Evolutionary conservation across 371 early-diverging fungal genomes (phyloP).

Genomic region (Chytridium lagenaria): DNA sequence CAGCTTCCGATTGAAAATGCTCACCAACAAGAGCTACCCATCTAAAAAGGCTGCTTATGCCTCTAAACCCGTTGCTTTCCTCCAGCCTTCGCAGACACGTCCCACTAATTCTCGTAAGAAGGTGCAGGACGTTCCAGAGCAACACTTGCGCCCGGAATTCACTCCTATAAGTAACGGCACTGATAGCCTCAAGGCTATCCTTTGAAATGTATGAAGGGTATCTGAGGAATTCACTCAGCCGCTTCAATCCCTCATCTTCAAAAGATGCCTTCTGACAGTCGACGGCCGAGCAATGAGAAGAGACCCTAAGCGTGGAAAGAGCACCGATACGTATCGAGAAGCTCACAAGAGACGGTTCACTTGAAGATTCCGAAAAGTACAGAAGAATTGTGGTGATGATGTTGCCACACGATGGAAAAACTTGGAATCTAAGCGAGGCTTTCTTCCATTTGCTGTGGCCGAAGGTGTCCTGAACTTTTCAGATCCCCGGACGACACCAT

Average conservation of each 20-base stretch:
- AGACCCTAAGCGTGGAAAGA: conserved; percentile 2
- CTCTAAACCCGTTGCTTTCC: conserved; percentile 15
- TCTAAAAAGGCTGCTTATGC: not conserved
- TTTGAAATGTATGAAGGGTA: not conserved
- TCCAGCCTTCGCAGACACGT: conserved; percentile 15
- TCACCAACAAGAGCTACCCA: conserved; percentile 25
- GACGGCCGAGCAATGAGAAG: conserved; percentile 3
- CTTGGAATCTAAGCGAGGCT: conserved; percentile 15
- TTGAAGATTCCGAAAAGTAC: conserved; percentile 2
- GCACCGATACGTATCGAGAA: conserved; percentile 7
- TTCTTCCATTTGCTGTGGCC: not conserved
- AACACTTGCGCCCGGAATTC: conserved; percentile 17
- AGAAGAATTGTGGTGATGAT: conserved; percentile 13
- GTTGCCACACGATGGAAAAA: not conserved
- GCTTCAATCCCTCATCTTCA: conserved; percentile 18
- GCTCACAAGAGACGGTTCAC: not conserved
- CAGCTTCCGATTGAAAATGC: conserved; percentile 3
- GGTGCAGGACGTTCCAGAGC: conserved; percentile 9
- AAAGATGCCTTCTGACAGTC: conserved; percentile 14
- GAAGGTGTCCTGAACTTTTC: not conserved
- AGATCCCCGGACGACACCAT: not conserved
- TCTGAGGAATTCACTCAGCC: conserved; percentile 8
- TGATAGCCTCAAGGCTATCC: not conserved
- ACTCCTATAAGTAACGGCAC: not conserved
- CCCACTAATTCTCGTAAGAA: conserved; percentile 4